Evolutionary conservation across 805 yeast genomes (phyloP), one percentile per base, ranked within the genome.

Genomic region (Suhomyces tanzawaensis): DNA sequence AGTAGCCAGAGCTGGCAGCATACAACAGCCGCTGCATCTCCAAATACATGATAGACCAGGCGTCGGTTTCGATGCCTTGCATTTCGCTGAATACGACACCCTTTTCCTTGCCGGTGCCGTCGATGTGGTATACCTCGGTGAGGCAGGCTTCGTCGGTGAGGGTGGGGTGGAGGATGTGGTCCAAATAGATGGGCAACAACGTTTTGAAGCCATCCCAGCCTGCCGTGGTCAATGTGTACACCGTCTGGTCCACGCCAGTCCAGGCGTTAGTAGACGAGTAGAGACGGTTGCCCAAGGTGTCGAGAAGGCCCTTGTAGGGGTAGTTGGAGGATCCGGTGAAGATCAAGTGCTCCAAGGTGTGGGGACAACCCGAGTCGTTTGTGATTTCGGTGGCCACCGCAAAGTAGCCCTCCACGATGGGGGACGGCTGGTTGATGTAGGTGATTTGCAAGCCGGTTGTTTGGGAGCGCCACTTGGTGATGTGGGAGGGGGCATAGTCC

Each of bases 1-100:
- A 77, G 57, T 91, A 93, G 3, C 96, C 98, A 16, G 91, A 83
- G 0, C 71, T 68, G 9, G 68, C 56, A 13, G 67, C 61, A 45
- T 74, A 84, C 50, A 85, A 51, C 0, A 74, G 52, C 51, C 81
- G 73, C 53, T 81, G 85, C 44, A 79, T 64, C 36, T 77, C 78
- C 45, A 85, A 66, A 48, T 72, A 76, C 2, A 82, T 57, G 9
- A 82, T 64, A 46, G 83, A 84, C 77, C 81, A 81, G 12, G 90
- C 75, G 45, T 83, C 85, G 51, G 78, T 78, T 59, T 89, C 95
- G 40, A 85, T 81, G 19, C 89, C 97, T 55, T 87, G 96, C 98
- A 93, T 93, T 64, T 93, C 99, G 37, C 95, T 83, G 57, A 85
- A 93, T 3, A 93, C 98, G 21, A 93, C 99, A 50, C 99, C 99